Conservation (phyloP, 2,329 filamentous ascomycete species). For the Penicillium brasilianum region DNA sequence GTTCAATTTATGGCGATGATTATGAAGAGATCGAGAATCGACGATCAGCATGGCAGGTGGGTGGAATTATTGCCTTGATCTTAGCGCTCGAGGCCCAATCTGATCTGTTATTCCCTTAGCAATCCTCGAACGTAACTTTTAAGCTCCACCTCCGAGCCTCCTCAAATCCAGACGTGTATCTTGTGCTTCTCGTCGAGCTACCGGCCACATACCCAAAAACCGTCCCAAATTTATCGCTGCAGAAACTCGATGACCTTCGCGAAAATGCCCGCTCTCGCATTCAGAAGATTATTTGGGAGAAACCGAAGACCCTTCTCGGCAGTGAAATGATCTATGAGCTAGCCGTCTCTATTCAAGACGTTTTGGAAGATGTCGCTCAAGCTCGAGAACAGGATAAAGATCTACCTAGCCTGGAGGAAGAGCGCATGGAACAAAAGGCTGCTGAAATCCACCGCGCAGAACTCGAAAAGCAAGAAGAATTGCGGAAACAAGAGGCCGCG, state of each 20-base stretch:
- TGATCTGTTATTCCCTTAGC: constrained; percentile 52
- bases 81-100: constrained; percentile 4
- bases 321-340: constrained; percentile 70
- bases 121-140: constrained; percentile 78
- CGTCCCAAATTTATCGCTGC: constrained; percentile 71
- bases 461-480: constrained; percentile 56
- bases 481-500: constrained; percentile 48
- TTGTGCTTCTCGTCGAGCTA: constrained; percentile 77
- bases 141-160: constrained; percentile 77
- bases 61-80: constrained; percentile 29
- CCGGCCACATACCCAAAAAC: constrained; percentile 92
- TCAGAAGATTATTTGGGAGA: constrained; percentile 68
- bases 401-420: constrained; percentile 85
- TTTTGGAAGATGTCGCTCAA: constrained; percentile 84
- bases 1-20: constrained; percentile 89
- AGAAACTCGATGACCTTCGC: constrained; percentile 67
- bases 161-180: constrained; percentile 71
- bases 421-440: constrained; percentile 81
- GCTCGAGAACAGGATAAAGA: constrained; percentile 75
- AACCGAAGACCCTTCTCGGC: constrained; percentile 68
- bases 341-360: constrained; percentile 64
- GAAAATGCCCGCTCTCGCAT: constrained; percentile 74
- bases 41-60: constrained; percentile 81
- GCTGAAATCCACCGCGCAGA: constrained; percentile 63
- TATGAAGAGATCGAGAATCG: constrained; percentile 75